Percentiles rank a stretch among this genome's conserved stretches.
Evolutionary conservation across 805 yeast species (phyloP).

Genomic region (Scheffersomyces coipomensis): DNA sequence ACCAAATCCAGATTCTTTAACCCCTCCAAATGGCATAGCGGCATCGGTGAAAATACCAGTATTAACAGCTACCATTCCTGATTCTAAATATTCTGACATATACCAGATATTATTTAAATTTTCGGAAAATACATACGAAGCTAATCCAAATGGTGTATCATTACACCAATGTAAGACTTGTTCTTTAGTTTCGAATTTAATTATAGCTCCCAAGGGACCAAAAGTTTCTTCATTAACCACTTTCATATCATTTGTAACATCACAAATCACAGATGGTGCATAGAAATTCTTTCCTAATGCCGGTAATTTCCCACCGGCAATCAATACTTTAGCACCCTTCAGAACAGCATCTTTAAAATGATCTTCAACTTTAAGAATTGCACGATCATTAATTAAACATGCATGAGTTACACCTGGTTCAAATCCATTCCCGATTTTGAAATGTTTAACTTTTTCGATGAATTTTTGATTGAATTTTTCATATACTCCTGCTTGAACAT

Average conservation of each 20-base stretch:
- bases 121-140: conserved; percentile 57
- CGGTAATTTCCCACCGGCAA: conserved; percentile 52
- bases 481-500: conserved; percentile 62
- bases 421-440: conserved; percentile 58
- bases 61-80: conserved; percentile 67
- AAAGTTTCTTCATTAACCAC: conserved; percentile 60
- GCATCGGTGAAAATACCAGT: conserved; percentile 57
- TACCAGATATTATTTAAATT: conserved; percentile 49
- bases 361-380: conserved; percentile 52
- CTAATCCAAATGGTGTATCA: conserved; percentile 55
- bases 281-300: conserved; percentile 51
- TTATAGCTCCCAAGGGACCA: conserved; percentile 62
- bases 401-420: conserved; percentile 54
- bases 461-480: conserved; percentile 57
- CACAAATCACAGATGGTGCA: conserved; percentile 52
- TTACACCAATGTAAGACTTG: conserved; percentile 56
- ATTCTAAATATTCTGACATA: conserved; percentile 55
- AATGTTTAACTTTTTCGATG: conserved; percentile 43
- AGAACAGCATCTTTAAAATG: conserved; percentile 54
- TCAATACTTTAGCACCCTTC: conserved; percentile 52
- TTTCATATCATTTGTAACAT: conserved; percentile 50
- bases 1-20: conserved; percentile 77
- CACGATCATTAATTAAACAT: conserved; percentile 50
- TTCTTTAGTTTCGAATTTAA: conserved; percentile 52
- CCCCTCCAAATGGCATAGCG: conserved; percentile 75